Evolutionary conservation across 352 stramenopile species (phyloP), one percentile per base, ranked within the genome.

Genomic region (Globisporangium camurandrum): DNA sequence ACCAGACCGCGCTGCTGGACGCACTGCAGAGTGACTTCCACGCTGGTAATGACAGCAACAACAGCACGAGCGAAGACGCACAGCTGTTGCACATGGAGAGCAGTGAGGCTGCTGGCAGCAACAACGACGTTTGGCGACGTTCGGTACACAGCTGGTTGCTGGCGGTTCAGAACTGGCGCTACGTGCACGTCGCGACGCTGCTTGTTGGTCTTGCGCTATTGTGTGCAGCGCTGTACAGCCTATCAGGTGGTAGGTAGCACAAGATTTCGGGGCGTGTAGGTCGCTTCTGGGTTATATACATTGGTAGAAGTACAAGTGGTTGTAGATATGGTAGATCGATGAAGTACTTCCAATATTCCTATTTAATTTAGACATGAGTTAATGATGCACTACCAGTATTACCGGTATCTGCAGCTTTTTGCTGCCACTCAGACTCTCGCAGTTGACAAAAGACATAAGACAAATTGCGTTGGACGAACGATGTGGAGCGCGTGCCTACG

Each of bases 121-220:
- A 56, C 27, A 42, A 27, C n/a, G 17, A n/a, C 41, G 33, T 17
- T 6, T 7, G n/a, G 16, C 20, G 30, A 10, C 6, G 16, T 12
- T n/a, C n/a, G n/a, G n/a, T n/a, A n/a, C n/a, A n/a, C n/a, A n/a
- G n/a, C n/a, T n/a, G n/a, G n/a, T n/a, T n/a, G n/a, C n/a, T n/a
- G n/a, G n/a, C n/a, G n/a, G n/a, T n/a, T 3, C 3, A 37, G 2
- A 27, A 28, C 28, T 42, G 46, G 37, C 37, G 51, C 16, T 34
- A 43, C 26, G 5, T 26, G 1, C 42, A 57, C 19, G 26, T 28
- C 31, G 34, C 26, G 34, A 36, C 19, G 34, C 12, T 43, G 19
- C 39, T 63, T 12, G 16, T 60, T 8, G 49, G 33, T 24, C 53
- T 55, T 37, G 46, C 46, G 56, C 51, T 67, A 31, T 12, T 67